Evolutionary conservation across 1,139 yeast species (phyloP).

Genomic region (Wickerhamiella infanticola): DNA sequence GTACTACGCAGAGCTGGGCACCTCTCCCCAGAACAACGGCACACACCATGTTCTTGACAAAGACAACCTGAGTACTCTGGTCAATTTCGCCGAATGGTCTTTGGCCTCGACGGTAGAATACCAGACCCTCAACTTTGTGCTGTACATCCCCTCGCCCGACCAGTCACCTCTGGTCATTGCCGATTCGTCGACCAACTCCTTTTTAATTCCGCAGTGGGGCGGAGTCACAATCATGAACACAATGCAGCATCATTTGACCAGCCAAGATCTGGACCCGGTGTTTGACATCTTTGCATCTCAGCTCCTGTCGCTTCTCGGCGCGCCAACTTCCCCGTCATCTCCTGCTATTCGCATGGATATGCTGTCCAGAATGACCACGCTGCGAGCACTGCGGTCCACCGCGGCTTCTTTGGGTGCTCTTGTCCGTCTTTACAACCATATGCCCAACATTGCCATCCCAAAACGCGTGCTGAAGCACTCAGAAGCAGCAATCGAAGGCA

Average conservation of each 20-base stretch:
- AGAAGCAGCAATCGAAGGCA: constrained; percentile 26
- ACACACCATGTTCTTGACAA: constrained; percentile 15
- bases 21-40: constrained; percentile 20
- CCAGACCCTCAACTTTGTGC: constrained; percentile 55
- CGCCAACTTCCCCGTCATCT: constrained; percentile 36
- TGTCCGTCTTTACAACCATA: constrained; percentile 46
- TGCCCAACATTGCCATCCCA: constrained; percentile 75
- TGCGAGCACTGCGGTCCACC: constrained; percentile 36
- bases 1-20: constrained; percentile 38
- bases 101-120: constrained; percentile 31
- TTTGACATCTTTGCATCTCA: constrained; percentile 64
- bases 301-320: constrained; percentile 55
- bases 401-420: constrained; percentile 54
- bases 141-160: constrained; percentile 43
- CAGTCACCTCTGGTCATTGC: constrained; percentile 29
- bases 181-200: constrained; percentile 44
- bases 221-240: constrained; percentile 24
- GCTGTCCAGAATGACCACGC: constrained; percentile 41
- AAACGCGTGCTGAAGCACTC: constrained; percentile 39
- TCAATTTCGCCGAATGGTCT: constrained; percentile 69
- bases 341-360: constrained; percentile 44
- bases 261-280: constrained; percentile 37
- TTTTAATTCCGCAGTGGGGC: constrained; percentile 91
- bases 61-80: constrained; percentile 47
- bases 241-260: constrained; percentile 20